phyloP scores from a whole-genome alignment of 768 basidiomycete genomes.

The Rhodotorula diobovata region DNA sequence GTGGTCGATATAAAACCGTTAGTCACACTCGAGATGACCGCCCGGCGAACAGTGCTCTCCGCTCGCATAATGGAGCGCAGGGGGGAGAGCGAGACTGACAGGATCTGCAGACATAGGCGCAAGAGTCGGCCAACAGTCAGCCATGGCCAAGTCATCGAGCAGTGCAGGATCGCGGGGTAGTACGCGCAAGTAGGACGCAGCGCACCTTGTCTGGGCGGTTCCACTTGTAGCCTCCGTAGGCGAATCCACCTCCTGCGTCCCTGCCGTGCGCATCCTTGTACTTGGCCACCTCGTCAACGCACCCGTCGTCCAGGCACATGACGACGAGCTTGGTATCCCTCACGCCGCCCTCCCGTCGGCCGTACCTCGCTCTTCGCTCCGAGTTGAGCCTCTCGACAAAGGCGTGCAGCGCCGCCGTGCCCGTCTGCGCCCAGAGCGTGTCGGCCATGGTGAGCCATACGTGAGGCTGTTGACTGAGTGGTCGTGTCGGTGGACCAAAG shows the following conservation, averaged over 20 bases:
- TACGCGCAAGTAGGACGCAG: too few relatives aligned
- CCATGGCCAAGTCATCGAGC: too few relatives aligned
- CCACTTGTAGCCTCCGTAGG: not conserved
- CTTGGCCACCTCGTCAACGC: conserved; percentile 7
- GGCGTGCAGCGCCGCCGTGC: conserved; percentile 11
- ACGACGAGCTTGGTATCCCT: conserved; percentile 26
- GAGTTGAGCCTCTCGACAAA: conserved; percentile 30
- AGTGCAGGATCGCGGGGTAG: too few relatives aligned
- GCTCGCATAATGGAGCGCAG: not conserved
- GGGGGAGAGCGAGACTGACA: not conserved
- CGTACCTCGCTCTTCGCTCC: conserved; percentile 11
- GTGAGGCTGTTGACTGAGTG: not conserved
- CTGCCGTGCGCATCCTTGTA: conserved; percentile 7
- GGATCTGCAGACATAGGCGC: not conserved
- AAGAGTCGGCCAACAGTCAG: fast-evolving
- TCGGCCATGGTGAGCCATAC: conserved; percentile 36
- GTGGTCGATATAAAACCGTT: fast-evolving
- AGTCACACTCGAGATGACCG: not conserved
- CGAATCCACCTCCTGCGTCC: not conserved
- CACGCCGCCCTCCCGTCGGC: not conserved
- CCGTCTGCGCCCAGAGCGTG: conserved; percentile 2
- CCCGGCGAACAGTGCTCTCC: too few relatives aligned
- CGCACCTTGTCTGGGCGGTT: conserved; percentile 14
- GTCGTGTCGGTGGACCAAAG: conserved; percentile 3
- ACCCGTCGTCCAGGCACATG: conserved; percentile 26